A percentile compares a stretch with the other conserved stretches of the same genome.
Evolutionary conservation across 257 asterid species (phyloP).

Genomic region (Gentiana straminea): DNA sequence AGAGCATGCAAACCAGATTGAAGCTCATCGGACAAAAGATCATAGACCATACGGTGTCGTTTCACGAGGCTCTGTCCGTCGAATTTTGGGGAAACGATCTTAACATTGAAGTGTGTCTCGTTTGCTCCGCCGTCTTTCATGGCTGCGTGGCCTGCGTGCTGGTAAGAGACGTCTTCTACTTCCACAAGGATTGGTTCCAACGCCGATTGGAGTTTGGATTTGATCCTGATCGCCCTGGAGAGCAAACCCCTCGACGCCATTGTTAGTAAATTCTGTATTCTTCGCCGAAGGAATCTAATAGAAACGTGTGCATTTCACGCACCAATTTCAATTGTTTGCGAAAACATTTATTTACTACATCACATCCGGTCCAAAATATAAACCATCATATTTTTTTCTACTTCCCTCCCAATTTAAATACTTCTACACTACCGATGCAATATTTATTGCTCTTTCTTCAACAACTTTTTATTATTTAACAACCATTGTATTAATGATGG

Average conservation of each 20-base stretch:
- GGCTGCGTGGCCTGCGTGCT: slow-evolving; percentile 94
- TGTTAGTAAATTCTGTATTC: not conserved
- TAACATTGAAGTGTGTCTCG: slow-evolving; percentile 84
- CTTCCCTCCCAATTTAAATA: too few relatives aligned
- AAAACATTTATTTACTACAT: too few relatives aligned
- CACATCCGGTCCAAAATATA: too few relatives aligned
- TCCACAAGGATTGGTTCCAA: slow-evolving; percentile 55
- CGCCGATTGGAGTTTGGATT: slow-evolving; percentile 62
- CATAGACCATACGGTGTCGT: slow-evolving; percentile 85
- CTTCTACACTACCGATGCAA: too few relatives aligned
- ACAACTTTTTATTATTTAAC: too few relatives aligned
- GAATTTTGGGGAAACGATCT: slow-evolving; percentile 52
- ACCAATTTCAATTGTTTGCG: too few relatives aligned
- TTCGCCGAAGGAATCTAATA: not conserved
- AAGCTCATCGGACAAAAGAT: slow-evolving; percentile 77
- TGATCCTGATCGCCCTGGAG: slow-evolving; percentile 61
- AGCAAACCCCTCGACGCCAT: slow-evolving; percentile 62
- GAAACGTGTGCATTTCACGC: too few relatives aligned
- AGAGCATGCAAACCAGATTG: slow-evolving; percentile 83
- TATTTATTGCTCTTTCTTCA: too few relatives aligned
- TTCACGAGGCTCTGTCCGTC: slow-evolving; percentile 72
- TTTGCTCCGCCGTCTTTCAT: slow-evolving; percentile 44
- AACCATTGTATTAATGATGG: too few relatives aligned
- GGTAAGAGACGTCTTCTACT: slow-evolving; percentile 83
- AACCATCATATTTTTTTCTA: too few relatives aligned